A percentile compares a stretch with the other conserved stretches of the same genome.
Evolutionary conservation across 2,329 filamentous ascomycete species (phyloP).

Genomic region (Berkeleyomyces rouxiae): DNA sequence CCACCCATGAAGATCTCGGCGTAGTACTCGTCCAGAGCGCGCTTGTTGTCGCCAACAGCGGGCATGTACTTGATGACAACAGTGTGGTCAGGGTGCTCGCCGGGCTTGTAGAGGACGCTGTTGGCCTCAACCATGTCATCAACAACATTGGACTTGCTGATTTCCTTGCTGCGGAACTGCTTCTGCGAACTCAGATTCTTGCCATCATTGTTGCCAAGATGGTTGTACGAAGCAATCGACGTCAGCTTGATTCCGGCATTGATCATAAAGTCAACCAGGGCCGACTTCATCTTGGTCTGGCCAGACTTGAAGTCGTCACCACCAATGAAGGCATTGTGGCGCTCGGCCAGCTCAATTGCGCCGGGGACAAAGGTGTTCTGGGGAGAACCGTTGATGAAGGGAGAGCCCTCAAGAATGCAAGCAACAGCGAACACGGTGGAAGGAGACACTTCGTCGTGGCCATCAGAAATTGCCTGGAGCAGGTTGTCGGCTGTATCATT

Average conservation of each 20-base stretch:
- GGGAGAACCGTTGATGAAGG: slow-evolving; percentile 98
- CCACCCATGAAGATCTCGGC: slow-evolving; percentile 98
- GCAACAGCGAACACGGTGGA: slow-evolving; percentile 94
- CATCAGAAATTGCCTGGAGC: slow-evolving; percentile 67
- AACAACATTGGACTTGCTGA: slow-evolving; percentile 97
- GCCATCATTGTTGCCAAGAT: slow-evolving; percentile 97
- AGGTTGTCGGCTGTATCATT: slow-evolving; percentile 96
- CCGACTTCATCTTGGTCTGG: slow-evolving; percentile 99
- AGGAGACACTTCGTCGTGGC: slow-evolving; percentile 82
- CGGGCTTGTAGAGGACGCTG: slow-evolving; percentile 70
- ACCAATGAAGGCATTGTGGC: slow-evolving; percentile 77
- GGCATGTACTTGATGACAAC: slow-evolving; percentile 99
- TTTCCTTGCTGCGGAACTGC: slow-evolving; percentile 99
- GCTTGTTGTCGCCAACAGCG: slow-evolving; percentile 96
- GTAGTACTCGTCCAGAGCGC: slow-evolving; percentile 96
- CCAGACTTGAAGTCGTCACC: slow-evolving; percentile 99
- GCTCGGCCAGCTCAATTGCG: slow-evolving; percentile 73
- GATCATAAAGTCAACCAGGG: slow-evolving; percentile 95
- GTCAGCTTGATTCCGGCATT: slow-evolving; percentile 97
- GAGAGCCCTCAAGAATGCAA: slow-evolving; percentile 71
- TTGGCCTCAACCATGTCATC: slow-evolving; percentile 99
- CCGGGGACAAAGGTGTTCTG: slow-evolving; percentile 98
- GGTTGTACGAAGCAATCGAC: slow-evolving; percentile 97
- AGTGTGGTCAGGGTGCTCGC: slow-evolving; percentile 92
- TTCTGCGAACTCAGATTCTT: slow-evolving; percentile 95